A percentile compares a stretch with the other conserved stretches of the same genome.
These are phyloP conservation scores for Fusarium pseudonygamai DNA, from an alignment of 2,329 filamentous ascomycete species.

Conservation along the genomic window DNA sequence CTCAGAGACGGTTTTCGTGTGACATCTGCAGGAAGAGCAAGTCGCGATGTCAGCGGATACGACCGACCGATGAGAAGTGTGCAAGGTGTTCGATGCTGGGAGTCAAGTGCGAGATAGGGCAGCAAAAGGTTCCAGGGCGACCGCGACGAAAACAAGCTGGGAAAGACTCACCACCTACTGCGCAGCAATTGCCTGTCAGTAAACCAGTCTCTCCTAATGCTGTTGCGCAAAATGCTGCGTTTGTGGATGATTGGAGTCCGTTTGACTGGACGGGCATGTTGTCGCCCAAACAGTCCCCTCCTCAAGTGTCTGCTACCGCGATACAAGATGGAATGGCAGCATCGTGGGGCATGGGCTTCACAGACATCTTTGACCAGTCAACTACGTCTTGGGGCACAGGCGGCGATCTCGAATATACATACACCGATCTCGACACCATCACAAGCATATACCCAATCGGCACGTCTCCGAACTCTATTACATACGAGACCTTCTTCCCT, in stretches of 20 bases:
- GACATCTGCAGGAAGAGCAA: not conserved
- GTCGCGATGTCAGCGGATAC: not conserved
- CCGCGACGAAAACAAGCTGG: not conserved
- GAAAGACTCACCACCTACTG: not conserved
- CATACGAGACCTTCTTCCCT: not conserved
- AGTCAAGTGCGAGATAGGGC: not conserved
- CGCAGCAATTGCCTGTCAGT: not conserved
- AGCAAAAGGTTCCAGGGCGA: not conserved
- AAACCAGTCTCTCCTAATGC: fast-evolving
- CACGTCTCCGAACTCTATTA: fast-evolving
- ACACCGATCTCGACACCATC: not conserved
- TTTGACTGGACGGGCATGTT: not conserved
- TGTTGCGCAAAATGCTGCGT: fast-evolving
- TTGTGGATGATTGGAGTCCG: not conserved
- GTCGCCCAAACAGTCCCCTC: fast-evolving
- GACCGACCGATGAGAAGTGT: not conserved
- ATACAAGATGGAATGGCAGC: not conserved
- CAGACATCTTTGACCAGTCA: not conserved
- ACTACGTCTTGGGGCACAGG: fast-evolving
- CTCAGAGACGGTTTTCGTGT: not conserved
- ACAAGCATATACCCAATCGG: not conserved
- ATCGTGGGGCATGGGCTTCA: not conserved
- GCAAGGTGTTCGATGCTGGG: not conserved
- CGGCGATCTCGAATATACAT: not conserved
- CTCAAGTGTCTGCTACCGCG: fast-evolving